These are phyloP conservation scores for Hypocreales sp. DNA, from an alignment of 2,329 filamentous ascomycete genomes.

Conservation along the genomic window DNA sequence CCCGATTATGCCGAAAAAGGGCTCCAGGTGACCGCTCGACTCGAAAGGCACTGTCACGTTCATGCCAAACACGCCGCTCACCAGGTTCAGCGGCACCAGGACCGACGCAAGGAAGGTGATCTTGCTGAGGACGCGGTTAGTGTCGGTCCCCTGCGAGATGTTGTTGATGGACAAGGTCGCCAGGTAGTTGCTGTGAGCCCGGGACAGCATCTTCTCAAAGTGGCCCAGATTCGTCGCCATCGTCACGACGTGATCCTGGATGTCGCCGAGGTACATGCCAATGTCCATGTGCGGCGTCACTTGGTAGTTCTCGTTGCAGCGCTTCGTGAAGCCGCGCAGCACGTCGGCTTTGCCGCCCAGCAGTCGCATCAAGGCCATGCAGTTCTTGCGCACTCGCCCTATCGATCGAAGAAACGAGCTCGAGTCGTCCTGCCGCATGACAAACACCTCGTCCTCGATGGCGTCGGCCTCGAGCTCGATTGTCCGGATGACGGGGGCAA, in stretches of 20 bases:
- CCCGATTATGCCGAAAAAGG: constrained; percentile 35
- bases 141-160: constrained; percentile 72
- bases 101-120: constrained; percentile 90
- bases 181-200: constrained; percentile 90
- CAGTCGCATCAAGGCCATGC: constrained; percentile 83
- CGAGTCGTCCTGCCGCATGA: constrained; percentile 80
- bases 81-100: constrained; percentile 87
- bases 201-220: constrained; percentile 93
- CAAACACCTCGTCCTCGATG: constrained; percentile 92
- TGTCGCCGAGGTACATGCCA: constrained; percentile 89
- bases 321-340: constrained; percentile 92
- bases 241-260: constrained; percentile 97
- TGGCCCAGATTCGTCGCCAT: constrained; percentile 96
- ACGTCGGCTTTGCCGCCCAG: constrained; percentile 97
- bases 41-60: constrained; percentile 61
- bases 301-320: constrained; percentile 94
- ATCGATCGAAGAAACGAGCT: constrained; percentile 76
- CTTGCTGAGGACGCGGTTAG: constrained; percentile 83
- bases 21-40: constrained; percentile 32
- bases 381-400: constrained; percentile 82
- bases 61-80: constrained; percentile 81
- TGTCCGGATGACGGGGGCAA: constrained; percentile 75
- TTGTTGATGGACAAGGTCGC: constrained; percentile 89
- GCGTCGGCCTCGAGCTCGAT: constrained; percentile 80
- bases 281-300: constrained; percentile 94